Base-by-base conservation (phyloP, 352 stramenopile genomes). In the Pythium guiyangense region DNA sequence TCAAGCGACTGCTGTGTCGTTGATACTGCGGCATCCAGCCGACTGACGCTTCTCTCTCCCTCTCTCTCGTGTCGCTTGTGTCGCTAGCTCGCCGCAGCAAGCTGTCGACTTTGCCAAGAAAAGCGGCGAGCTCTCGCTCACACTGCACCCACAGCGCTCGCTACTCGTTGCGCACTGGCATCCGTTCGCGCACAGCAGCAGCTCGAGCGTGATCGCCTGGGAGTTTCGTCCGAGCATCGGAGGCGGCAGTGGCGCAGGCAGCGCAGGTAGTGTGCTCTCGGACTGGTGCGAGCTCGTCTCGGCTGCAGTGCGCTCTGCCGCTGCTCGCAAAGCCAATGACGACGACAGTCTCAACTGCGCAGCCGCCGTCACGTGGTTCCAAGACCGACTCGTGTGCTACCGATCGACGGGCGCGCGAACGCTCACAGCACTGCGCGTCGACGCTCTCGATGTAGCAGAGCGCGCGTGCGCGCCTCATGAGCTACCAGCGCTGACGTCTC, bases 101-200 rank as follows among this genome's bases (percentile, higher is more conserved):
- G 67, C 63, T 1, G 53, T 57, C 6, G 79, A 88, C 25, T 87
- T 92, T 46, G 67, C 71, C 12, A 77, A 75, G 50, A 63, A 80
- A n/a, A 73, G 58, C 45, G 79, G 79, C 31, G 60, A 73, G 25
- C 49, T 92, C 6, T 60, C 62, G n/a, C 56, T 86, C 37, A 37
- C 49, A 2, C 59, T 89, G 14, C 75, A 92, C 48, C 55, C 62
- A 0, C 63, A 79, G 37, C 26, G 71, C 12, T 66, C 77, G 9
- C 26, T 89, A 10, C 26, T 90, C 15, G 6, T 85, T 5, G 49
- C 65, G 6, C 68, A 82, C 34, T 92, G 81, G 79, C 69, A 66
- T 17, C 56, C 59, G 49, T 35, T 54, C 18, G 44, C 42, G 10
- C 9, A 26, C n/a, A 47, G 14, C 31, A 59, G 51, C 49, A 60